Evolutionary conservation across 2,329 filamentous ascomycete species (phyloP), one percentile per base, ranked within the genome.

Genomic region (Bipolaris bicolor): DNA sequence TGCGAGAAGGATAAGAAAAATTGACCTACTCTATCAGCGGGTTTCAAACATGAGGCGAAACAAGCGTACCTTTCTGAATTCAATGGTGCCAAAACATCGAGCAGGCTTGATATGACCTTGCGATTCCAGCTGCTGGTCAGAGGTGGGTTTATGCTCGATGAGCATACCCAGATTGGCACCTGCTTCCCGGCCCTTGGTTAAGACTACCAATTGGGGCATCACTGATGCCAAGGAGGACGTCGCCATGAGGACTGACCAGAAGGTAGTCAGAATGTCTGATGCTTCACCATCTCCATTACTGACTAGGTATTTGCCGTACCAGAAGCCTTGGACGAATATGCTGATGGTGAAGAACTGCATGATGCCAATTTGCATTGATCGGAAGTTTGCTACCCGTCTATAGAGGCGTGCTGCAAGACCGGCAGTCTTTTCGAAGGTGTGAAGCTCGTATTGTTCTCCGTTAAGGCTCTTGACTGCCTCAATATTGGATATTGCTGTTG

Each of bases 301-400:
- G 9, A 95, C 87, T 1, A 97, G 82, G 1, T 85, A 79, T 26
- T 89, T 84, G 0, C 92, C 93, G 66, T 93, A 96, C 86, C 91
- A 97, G 69, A 98, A 97, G 0, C 92, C 93, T 55, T 92, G 84
- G 0, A 96, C 88, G 64, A 98, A 97, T 72, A 97, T 87, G 1
- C 82, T 82, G 3, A 92, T 84, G 29, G 89, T 87, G 79, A 92
- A 87, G 64, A 96, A 85, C 45, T 89, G 88, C 49, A 91, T 83
- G 46, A 90, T 84, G 0, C 88, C 88, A 69, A 90, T 87, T 69
- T 97, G 92, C 3, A 87, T 72, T 0, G 90, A 87, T 63, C 87
- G 90, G 15, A 86, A 82, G 44, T 85, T 82, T 0, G 89, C 89
- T 70, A 94, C 90, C 15, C 84, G 78, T 10, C 87, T 77, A 57